phyloP scores from a whole-genome alignment of 106 monocot species.

The Chionographis japonica region DNA sequence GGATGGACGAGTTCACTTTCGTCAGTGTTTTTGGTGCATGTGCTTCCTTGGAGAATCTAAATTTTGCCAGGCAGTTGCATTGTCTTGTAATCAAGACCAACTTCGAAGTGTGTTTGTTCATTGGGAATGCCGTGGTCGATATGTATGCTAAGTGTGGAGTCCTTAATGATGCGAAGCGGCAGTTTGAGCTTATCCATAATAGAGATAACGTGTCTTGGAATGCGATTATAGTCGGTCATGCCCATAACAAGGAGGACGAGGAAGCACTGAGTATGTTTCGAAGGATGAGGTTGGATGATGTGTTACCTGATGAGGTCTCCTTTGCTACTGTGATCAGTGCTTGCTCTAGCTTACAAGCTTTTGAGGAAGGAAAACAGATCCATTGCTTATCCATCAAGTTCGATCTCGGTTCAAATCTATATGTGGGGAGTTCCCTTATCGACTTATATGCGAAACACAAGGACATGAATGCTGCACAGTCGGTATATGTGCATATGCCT shows the following conservation, averaged over 20 bases:
- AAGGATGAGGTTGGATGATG: constrained; percentile 30
- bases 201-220: constrained; percentile 70
- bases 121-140: constrained; percentile 52
- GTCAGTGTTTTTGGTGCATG: constrained; percentile 53
- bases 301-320: constrained; percentile 44
- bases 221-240: constrained; percentile 46
- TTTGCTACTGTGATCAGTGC: constrained; percentile 46
- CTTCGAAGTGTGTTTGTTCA: constrained; percentile 24
- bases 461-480: constrained; percentile 34
- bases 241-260: constrained; percentile 24
- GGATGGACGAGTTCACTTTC: constrained; percentile 46
- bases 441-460: constrained; percentile 59
- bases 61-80: constrained; percentile 54
- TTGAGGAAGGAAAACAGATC: constrained; percentile 47
- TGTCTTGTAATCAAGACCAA: constrained; percentile 36
- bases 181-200: constrained; percentile 33
- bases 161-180: constrained; percentile 33
- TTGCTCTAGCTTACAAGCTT: constrained; percentile 23
- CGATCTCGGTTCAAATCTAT: constrained; percentile 24
- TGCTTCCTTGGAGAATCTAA: constrained; percentile 28
- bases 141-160: constrained; percentile 70
- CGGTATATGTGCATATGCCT: constrained; percentile 33
- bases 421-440: constrained; percentile 64
- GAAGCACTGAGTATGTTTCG: constrained; percentile 42
- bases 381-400: constrained; percentile 59